Percentiles rank a stretch among this genome's conserved stretches.
Conservation (phyloP, 1,284 basidiomycete species). For the Ganoderma lingzhi region DNA sequence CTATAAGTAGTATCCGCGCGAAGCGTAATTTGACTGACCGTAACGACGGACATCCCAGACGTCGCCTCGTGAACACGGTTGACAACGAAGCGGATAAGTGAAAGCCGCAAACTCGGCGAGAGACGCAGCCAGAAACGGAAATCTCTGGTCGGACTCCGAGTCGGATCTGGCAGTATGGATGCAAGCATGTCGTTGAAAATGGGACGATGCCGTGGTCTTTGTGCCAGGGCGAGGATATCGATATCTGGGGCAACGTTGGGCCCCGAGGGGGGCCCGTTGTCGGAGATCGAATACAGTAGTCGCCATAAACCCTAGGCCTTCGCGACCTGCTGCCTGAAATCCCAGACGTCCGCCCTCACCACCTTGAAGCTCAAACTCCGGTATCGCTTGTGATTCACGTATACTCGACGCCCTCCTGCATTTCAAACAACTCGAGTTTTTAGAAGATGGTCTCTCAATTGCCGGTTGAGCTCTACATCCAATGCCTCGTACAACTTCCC, state of each 20-base stretch:
- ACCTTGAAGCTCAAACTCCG: not conserved
- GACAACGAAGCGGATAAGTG: too few species aligned
- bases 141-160: not conserved
- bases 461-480: slow-evolving; percentile 39
- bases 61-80: too few species aligned
- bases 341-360: not conserved
- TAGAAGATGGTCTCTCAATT: slow-evolving; percentile 16
- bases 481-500: slow-evolving; percentile 41
- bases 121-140: not conserved
- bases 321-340: not conserved
- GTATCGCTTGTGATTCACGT: not conserved
- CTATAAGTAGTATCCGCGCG: too few species aligned
- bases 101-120: too few species aligned
- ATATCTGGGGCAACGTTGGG: slow-evolving; percentile 1
- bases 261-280: not conserved
- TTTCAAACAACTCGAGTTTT: not conserved
- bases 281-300: not conserved
- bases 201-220: not conserved
- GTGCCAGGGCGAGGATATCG: not conserved
- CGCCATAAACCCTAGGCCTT: not conserved
- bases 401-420: not conserved
- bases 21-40: too few species aligned
- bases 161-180: not conserved
- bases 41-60: too few species aligned
- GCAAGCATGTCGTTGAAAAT: not conserved